Conservation (phyloP, 2,329 filamentous ascomycete genomes). For the Didymella lethalis region DNA sequence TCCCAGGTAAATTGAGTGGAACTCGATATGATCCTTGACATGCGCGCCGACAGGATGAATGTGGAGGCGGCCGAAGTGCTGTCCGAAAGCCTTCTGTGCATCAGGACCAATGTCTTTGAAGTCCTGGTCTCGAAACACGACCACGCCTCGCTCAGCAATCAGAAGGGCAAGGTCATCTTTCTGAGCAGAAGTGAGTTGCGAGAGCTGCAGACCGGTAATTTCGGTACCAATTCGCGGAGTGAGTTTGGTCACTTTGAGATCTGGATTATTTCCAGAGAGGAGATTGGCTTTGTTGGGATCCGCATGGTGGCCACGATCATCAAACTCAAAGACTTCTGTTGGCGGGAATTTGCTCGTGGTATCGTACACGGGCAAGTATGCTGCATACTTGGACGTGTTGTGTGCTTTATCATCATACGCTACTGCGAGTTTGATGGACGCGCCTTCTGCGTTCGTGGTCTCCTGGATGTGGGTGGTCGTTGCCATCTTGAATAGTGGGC, state of each 20-base stretch:
- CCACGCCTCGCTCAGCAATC: conserved; percentile 49
- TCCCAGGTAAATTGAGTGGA: conserved; percentile 37
- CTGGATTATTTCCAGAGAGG: conserved; percentile 41
- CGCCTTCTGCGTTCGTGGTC: not conserved
- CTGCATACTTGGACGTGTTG: conserved; percentile 40
- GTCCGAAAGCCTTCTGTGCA: conserved; percentile 55
- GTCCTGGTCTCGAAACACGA: conserved; percentile 59
- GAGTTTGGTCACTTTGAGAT: conserved; percentile 33
- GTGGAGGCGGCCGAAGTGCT: conserved; percentile 52
- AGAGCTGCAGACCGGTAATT: conserved; percentile 53
- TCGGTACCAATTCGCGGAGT: conserved; percentile 40
- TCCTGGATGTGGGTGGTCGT: not conserved
- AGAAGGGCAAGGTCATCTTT: conserved; percentile 58
- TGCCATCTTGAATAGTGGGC: not conserved
- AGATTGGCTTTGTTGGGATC: conserved; percentile 56
- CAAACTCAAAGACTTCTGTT: conserved; percentile 53
- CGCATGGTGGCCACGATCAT: conserved; percentile 53
- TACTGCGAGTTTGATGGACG: not conserved
- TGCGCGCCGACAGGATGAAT: conserved; percentile 37
- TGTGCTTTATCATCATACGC: conserved; percentile 36
- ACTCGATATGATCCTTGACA: conserved; percentile 39
- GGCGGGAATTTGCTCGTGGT: conserved; percentile 50
- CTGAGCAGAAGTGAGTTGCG: conserved; percentile 51
- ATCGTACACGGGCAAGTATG: conserved; percentile 49
- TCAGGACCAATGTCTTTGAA: conserved; percentile 56